Percentiles rank a stretch among this genome's conserved stretches.
These are phyloP conservation scores for Blastobotrys terrestris DNA, from an alignment of 805 yeast genomes.

Conservation along the genomic window DNA sequence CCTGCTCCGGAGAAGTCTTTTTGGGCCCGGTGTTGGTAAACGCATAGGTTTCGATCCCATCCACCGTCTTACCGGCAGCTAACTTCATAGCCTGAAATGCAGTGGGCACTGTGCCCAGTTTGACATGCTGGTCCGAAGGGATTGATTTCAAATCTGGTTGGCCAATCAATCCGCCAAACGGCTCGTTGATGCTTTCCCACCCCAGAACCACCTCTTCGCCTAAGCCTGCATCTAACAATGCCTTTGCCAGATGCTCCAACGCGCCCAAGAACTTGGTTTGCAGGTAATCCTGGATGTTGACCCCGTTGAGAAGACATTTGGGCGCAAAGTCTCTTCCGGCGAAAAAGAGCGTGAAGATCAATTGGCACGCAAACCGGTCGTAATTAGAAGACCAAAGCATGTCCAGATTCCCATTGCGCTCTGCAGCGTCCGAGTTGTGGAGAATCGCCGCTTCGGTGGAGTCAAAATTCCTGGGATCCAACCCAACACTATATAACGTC, in stretches of 20 bases:
- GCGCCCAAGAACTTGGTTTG: conserved; percentile 59
- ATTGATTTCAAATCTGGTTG: conserved; percentile 44
- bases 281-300: conserved; percentile 70
- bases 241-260: conserved; percentile 40
- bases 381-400: conserved; percentile 95
- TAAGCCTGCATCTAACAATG: conserved; percentile 38
- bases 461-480: conserved; percentile 64
- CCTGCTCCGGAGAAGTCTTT: conserved; percentile 42
- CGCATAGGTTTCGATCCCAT: conserved; percentile 54
- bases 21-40: conserved; percentile 66
- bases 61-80: conserved; percentile 69
- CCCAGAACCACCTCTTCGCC: conserved; percentile 51
- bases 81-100: conserved; percentile 60
- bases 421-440: conserved; percentile 46
- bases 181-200: conserved; percentile 81
- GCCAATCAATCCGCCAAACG: conserved; percentile 70
- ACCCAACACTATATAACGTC: conserved; percentile 86
- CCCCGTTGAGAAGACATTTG: conserved; percentile 58
- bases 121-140: conserved; percentile 53
- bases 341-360: conserved; percentile 83
- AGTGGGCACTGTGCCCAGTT: conserved; percentile 76
- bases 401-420: conserved; percentile 43
- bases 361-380: conserved; percentile 61
- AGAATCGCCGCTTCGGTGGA: conserved; percentile 70
- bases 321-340: conserved; percentile 77